Evolutionary conservation across 768 basidiomycete species (phyloP).

Genomic region (Boletus eberwhitei): DNA sequence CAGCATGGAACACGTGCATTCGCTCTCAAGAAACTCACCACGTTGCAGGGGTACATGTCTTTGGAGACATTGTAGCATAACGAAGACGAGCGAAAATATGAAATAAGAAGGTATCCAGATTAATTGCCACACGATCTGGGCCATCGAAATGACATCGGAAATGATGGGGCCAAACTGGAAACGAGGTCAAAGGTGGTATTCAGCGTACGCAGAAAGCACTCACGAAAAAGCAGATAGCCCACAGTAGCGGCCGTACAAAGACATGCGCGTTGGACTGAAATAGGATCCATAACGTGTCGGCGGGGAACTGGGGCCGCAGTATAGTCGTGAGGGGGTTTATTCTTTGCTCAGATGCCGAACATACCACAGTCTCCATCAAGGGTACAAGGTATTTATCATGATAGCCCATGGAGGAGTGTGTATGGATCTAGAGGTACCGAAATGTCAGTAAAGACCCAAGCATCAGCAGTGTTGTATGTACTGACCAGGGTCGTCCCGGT

Average conservation of each 20-base stretch:
- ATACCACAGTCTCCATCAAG: constrained; percentile 3
- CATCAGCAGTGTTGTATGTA: background rate
- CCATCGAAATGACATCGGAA: constrained; percentile 22
- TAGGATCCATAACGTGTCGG: constrained; percentile 2
- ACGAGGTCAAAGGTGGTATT: background rate
- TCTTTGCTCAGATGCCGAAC: background rate
- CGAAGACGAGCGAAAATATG: constrained; percentile 4
- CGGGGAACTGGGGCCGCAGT: background rate
- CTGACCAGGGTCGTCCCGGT: constrained; percentile 9
- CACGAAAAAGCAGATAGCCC: constrained; percentile 24
- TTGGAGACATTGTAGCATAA: constrained; percentile 1
- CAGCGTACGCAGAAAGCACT: background rate
- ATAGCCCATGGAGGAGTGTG: background rate
- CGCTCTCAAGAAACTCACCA: constrained; percentile 1
- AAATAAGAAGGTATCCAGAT: constrained; percentile 14
- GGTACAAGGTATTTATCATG: constrained; percentile 1
- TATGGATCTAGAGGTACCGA: constrained; percentile 6
- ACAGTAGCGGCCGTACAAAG: constrained; percentile 5
- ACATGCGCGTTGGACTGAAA: constrained; percentile 1
- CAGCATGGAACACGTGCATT: background rate
- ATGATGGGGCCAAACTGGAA: constrained; percentile 21
- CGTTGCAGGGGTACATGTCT: constrained; percentile 1
- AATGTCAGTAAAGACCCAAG: background rate
- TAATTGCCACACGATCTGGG: constrained; percentile 10
- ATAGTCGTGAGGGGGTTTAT: background rate